Conservation (phyloP, 768 basidiomycete genomes). For the Lentinula sp. region DNA sequence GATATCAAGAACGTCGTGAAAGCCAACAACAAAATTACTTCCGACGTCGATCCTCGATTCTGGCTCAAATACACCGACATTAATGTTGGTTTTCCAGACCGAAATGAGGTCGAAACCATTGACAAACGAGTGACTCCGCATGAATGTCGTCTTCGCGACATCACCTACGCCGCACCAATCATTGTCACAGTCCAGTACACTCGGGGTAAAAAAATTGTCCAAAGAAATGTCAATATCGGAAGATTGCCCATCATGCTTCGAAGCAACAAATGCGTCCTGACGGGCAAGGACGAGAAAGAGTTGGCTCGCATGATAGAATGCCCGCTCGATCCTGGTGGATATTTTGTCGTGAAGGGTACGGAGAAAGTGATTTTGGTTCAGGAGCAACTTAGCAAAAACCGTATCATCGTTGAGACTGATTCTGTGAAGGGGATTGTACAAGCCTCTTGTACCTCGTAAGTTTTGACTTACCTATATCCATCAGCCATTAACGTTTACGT, state of each 20-base stretch:
- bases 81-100: constrained; percentile 85
- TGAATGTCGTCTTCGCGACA: constrained; percentile 94
- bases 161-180: constrained; percentile 90
- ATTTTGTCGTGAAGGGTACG: constrained; percentile 98
- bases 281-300: constrained; percentile 67
- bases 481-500: constrained; percentile 1
- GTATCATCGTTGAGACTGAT: constrained; percentile 98
- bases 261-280: constrained; percentile 90
- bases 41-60: constrained; percentile 94
- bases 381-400: constrained; percentile 97
- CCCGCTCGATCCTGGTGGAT: constrained; percentile 98
- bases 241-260: constrained; percentile 94
- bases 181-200: constrained; percentile 94
- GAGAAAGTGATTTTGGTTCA: constrained; percentile 99
- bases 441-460: constrained; percentile 94
- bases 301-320: constrained; percentile 96
- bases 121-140: constrained; percentile 89
- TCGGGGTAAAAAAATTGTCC: constrained; percentile 83
- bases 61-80: constrained; percentile 98
- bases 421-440: constrained; percentile 83
- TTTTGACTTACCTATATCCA: constrained; percentile 9
- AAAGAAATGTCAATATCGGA: constrained; percentile 84
- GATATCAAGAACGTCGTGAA: constrained; percentile 96
- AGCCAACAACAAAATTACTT: constrained; percentile 90
- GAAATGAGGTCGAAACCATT: constrained; percentile 74